Evolutionary conservation across 345 rosid species (phyloP), one percentile per base, ranked within the genome.

Genomic region (Aethionema arabicum): DNA sequence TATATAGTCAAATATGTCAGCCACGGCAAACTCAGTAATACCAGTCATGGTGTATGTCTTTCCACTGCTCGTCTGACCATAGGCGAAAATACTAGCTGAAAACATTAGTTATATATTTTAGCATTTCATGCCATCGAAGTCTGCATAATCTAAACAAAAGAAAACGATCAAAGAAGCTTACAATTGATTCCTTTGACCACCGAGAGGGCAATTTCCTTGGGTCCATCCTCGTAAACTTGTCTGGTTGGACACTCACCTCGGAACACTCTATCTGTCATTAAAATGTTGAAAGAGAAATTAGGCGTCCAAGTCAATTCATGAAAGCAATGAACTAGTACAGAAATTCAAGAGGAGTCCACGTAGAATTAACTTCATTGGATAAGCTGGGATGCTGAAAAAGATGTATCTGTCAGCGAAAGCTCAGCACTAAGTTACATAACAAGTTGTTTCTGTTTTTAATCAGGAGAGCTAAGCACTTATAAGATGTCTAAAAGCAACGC

Each of bases 41-140:
- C 99, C 96, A 76, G 78, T 74, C 97, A 93, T 93, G 15, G 99
- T 93, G 76, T 92, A 87, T 11, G 98, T 92, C 88, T 92, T 92
- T 73, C 98, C 98, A 73, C 98, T 92, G 84, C 97, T 87, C 29
- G 99, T 93, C 79, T 93, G 97, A 38, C 99, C 99, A 78, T 93
- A 93, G 5, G 99, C 99, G 69, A 93, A 93, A 32, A 93, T 83
- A 70, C 88, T 90, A 40, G 99, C 99, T 93, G 88, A 35, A 46
- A 44, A 63, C 39, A 49, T 11, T 70, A 60, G 27, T 32, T 40
- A 43, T 11, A 35, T 31, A 55, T 1, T 68, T 68, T 56, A 35
- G 41, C 60, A 10, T 56, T 32, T 5, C n/a, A 11, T 56, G 57
- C 1, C 11, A 57, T 58, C 10, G 0, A 71, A 33, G 5, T 41